phyloP scores from a whole-genome alignment of 1,284 basidiomycete species.

The Porogramme epimiltina region DNA sequence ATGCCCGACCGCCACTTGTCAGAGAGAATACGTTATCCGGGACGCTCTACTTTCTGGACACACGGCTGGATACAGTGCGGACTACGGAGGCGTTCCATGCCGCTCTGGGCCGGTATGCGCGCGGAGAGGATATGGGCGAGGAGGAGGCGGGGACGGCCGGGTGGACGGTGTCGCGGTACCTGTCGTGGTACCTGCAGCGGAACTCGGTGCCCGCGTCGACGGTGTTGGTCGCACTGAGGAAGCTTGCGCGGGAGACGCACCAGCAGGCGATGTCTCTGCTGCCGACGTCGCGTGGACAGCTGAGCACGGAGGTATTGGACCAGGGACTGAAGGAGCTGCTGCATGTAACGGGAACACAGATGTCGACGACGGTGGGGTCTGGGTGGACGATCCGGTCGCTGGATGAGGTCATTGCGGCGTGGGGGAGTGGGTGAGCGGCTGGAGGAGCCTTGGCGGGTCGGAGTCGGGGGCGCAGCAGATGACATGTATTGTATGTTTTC shows the following conservation, averaged over 20 bases:
- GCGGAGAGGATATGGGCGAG: conserved; percentile 29
- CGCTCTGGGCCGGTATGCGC: conserved; percentile 53
- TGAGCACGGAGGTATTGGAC: conserved; percentile 49
- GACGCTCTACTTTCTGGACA: conserved; percentile 61
- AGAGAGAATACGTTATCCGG: conserved; percentile 69
- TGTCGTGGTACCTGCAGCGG: conserved; percentile 64
- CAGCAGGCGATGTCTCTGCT: neutral
- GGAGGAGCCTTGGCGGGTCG: too few relatives aligned
- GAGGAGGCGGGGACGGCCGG: conserved; percentile 36
- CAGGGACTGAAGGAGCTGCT: conserved; percentile 68
- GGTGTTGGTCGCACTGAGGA: conserved; percentile 56
- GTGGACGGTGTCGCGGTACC: conserved; percentile 32
- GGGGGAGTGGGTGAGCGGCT: conserved; percentile 39
- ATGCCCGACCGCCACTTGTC: conserved; percentile 63
- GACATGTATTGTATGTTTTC: too few relatives aligned
- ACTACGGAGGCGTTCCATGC: conserved; percentile 43
- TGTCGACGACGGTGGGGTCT: conserved; percentile 64
- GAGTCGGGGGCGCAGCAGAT: too few relatives aligned
- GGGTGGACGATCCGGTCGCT: conserved; percentile 69
- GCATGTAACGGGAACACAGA: conserved; percentile 65
- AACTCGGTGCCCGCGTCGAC: conserved; percentile 70
- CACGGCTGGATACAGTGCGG: conserved; percentile 50
- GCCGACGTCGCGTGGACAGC: neutral
- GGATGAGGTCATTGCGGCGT: conserved; percentile 61
- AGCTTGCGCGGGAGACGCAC: conserved; percentile 44